Percentiles rank a stretch among this genome's conserved stretches.
Conservation (phyloP, 495 filamentous ascomycete genomes). For the Aspergillus nidulans region DNA sequence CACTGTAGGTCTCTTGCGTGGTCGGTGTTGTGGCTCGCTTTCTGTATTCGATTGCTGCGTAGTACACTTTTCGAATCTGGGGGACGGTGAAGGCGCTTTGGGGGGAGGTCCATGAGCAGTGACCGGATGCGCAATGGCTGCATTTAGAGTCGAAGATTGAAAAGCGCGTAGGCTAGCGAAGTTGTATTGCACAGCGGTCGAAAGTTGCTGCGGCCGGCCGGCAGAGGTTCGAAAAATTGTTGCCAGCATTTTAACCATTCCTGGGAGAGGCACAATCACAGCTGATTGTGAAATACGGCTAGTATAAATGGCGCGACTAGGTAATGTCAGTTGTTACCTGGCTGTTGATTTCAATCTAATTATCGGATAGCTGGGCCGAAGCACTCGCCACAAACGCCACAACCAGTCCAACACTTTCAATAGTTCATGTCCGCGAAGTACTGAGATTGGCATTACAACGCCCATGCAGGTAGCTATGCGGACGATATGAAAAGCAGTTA, state of each 20-base stretch:
- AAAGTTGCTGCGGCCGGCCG: conserved; percentile 20
- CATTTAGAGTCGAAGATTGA: conserved; percentile 47
- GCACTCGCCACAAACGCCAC: conserved; percentile 6
- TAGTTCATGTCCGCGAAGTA: no score
- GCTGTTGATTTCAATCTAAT: no score
- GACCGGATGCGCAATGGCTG: conserved; percentile 60
- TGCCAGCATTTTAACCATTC: conserved; percentile 16
- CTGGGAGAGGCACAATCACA: no score
- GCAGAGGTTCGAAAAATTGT: conserved; percentile 21
- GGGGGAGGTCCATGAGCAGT: conserved; percentile 85
- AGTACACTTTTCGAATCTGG: conserved; percentile 48
- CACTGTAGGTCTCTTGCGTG: conserved; percentile 35
- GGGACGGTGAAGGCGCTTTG: conserved; percentile 59
- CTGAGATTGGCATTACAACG: no score
- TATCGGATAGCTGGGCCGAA: background rate
- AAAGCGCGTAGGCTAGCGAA: conserved; percentile 34
- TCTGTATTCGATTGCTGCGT: conserved; percentile 50
- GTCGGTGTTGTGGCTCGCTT: conserved; percentile 25
- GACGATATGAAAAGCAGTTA: no score
- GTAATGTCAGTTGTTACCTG: no score
- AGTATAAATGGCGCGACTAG: no score
- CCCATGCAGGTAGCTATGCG: no score
- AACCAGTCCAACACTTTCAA: no score
- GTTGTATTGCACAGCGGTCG: conserved; percentile 14
- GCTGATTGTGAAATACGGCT: no score